Evolutionary conservation across 805 yeast genomes (phyloP).

Genomic region (Wickerhamomyces mucosus): DNA sequence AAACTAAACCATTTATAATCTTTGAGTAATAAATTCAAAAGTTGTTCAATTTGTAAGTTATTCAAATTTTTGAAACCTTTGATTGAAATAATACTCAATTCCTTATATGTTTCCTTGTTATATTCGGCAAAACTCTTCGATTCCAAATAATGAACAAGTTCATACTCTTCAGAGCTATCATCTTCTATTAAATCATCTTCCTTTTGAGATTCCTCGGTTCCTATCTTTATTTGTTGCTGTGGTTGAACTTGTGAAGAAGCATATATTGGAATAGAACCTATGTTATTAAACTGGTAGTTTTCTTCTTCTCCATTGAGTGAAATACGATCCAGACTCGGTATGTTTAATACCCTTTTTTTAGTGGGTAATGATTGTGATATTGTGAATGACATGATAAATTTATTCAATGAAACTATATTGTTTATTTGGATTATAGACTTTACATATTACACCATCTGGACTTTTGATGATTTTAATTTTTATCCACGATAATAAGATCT

Average conservation of each 20-base stretch:
- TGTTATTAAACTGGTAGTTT: neutral
- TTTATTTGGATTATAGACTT: too few species aligned
- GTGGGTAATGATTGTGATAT: neutral
- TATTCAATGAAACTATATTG: too few species aligned
- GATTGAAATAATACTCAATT: constrained; percentile 26
- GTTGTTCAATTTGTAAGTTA: constrained; percentile 21
- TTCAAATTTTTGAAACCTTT: constrained; percentile 22
- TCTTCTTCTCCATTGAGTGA: neutral
- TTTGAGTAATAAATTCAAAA: constrained; percentile 18
- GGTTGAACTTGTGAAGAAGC: neutral
- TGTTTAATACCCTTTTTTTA: neutral
- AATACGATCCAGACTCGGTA: neutral
- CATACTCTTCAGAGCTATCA: neutral
- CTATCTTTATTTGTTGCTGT: neutral
- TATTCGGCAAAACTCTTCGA: neutral
- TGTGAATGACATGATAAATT: neutral
- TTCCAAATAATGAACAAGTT: neutral
- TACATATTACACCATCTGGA: too few species aligned
- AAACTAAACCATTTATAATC: constrained; percentile 27
- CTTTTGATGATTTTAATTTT: too few species aligned
- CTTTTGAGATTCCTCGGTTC: neutral
- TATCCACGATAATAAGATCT: too few species aligned
- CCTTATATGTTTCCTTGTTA: constrained; percentile 23
- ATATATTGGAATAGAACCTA: neutral
- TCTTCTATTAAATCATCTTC: neutral